These are phyloP conservation scores for Apiospora phragmitis DNA, from an alignment of 2,329 filamentous ascomycete genomes.

Conservation along the genomic window DNA sequence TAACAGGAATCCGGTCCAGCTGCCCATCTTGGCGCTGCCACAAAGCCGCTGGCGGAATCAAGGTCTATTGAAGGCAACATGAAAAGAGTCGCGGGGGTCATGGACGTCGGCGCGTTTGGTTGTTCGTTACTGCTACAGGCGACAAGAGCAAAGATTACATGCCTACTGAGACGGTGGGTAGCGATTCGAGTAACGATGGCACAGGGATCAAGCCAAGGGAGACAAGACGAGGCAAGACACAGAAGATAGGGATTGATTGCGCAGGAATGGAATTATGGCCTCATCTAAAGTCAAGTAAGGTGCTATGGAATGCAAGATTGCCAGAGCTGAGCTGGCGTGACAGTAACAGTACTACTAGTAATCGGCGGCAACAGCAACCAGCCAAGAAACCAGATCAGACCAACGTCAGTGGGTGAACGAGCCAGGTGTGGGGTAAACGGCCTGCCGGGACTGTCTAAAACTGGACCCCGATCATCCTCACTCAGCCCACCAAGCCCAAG, in stretches of 20 bases:
- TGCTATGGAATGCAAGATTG: background rate
- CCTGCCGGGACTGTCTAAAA: background rate
- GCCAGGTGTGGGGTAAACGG: slow-evolving; percentile 6
- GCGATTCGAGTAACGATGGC: background rate
- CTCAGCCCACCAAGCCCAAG: background rate
- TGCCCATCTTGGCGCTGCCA: slow-evolving; percentile 40
- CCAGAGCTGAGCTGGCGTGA: background rate
- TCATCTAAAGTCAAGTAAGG: background rate
- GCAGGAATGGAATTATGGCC: background rate
- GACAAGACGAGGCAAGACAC: background rate
- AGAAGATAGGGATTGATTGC: background rate
- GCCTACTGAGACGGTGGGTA: background rate
- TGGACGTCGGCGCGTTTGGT: background rate
- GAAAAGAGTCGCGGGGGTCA: background rate
- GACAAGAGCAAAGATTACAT: slow-evolving; percentile 5
- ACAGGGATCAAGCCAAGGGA: background rate
- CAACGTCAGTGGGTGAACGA: slow-evolving; percentile 5
- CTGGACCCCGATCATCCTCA: background rate
- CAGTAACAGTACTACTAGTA: background rate
- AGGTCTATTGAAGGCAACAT: slow-evolving; percentile 5
- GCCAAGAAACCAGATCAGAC: background rate
- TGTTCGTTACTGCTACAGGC: background rate
- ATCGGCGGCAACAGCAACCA: background rate
- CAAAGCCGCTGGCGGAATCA: slow-evolving; percentile 7
- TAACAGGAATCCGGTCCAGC: slow-evolving; percentile 62